Conservation (phyloP, 257 asterid species). For the Fraxinus quadrangulata region DNA sequence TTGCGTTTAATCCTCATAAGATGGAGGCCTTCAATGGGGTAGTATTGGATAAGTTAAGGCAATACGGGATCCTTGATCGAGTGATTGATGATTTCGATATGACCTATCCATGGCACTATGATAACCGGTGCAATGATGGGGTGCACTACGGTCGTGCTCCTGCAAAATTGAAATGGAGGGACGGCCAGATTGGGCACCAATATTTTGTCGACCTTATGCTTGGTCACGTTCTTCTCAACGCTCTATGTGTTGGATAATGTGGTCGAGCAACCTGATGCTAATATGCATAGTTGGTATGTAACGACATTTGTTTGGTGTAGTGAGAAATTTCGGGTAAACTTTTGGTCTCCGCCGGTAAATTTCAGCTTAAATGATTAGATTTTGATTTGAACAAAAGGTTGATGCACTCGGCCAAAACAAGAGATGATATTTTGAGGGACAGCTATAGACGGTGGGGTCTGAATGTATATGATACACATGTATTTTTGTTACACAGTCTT, state of each 20-base stretch:
- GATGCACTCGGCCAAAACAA: neutral
- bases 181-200: constrained; percentile 85
- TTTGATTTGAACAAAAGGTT: neutral
- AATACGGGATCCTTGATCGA: constrained; percentile 41
- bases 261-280: neutral
- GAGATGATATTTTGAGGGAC: constrained; percentile 10
- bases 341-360: neutral
- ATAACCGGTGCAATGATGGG: constrained; percentile 88
- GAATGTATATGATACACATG: neutral
- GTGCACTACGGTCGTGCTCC: constrained; percentile 97
- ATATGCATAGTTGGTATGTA: neutral
- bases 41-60: constrained; percentile 71
- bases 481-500: constrained; percentile 21
- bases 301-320: neutral
- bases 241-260: constrained; percentile 42
- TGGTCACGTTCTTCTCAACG: constrained; percentile 71
- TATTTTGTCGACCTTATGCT: constrained; percentile 95
- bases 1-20: constrained; percentile 81
- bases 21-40: constrained; percentile 94
- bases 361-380: neutral
- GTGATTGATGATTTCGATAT: constrained; percentile 83
- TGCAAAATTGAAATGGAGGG: constrained; percentile 71
- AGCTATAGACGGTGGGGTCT: constrained; percentile 2
- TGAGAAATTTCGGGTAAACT: too few relatives aligned
- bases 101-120: constrained; percentile 96